phyloP scores from a whole-genome alignment of 352 stramenopile genomes.

The Phytophthora aleatoria region DNA sequence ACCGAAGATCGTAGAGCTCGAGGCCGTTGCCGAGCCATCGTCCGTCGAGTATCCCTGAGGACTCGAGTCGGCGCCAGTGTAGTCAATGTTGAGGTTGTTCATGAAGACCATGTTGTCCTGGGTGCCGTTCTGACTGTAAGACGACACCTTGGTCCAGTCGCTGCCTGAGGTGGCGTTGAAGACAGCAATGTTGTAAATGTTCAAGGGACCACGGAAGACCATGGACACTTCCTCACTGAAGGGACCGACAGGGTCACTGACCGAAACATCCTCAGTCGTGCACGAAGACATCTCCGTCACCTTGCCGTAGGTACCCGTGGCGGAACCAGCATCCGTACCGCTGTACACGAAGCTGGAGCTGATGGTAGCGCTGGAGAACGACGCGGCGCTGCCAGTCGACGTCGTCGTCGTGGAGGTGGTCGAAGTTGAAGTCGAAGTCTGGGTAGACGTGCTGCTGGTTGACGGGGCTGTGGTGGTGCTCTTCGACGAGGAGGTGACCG shows the following conservation, averaged over 20 bases:
- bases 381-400: background rate
- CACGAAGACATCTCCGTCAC: slow-evolving; percentile 46
- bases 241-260: slow-evolving; percentile 47
- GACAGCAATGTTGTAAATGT: slow-evolving; percentile 67
- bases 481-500: background rate
- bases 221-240: slow-evolving; percentile 63
- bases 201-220: slow-evolving; percentile 58
- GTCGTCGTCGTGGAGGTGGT: background rate
- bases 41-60: slow-evolving; percentile 53
- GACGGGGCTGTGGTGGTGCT: background rate
- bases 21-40: slow-evolving; percentile 25
- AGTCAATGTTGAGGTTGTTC: slow-evolving; percentile 70
- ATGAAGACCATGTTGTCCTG: slow-evolving; percentile 65
- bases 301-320: slow-evolving; percentile 48
- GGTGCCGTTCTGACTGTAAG: slow-evolving; percentile 37
- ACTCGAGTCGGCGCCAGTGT: slow-evolving; percentile 45
- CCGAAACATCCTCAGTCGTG: slow-evolving; percentile 39
- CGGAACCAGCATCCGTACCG: slow-evolving; percentile 45
- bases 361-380: slow-evolving; percentile 49
- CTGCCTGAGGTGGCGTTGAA: slow-evolving; percentile 36
- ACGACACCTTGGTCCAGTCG: slow-evolving; percentile 54
- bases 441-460: background rate
- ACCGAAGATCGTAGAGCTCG: background rate
- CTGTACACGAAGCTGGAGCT: slow-evolving; percentile 55
- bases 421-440: slow-evolving; percentile 6